phyloP scores from a whole-genome alignment of 345 rosid genomes.

The Salix brachista region DNA sequence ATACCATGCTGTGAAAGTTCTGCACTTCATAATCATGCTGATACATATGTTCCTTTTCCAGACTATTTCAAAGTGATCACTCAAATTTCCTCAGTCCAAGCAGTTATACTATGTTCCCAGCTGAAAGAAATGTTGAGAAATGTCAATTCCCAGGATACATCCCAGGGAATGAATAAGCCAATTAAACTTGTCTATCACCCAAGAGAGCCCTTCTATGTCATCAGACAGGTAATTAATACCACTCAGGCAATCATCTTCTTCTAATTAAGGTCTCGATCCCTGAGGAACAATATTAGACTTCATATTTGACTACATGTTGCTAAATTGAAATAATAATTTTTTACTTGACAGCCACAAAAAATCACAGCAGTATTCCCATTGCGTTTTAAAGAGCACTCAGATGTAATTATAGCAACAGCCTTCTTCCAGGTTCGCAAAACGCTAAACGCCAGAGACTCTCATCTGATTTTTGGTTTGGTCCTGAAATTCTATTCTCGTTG shows the following conservation, averaged over 20 bases:
- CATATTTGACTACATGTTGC: neutral
- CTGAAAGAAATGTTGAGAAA: conserved; percentile 65
- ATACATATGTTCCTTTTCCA: conserved; percentile 30
- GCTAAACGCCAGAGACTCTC: neutral
- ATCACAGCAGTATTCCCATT: conserved; percentile 77
- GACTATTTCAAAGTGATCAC: conserved; percentile 56
- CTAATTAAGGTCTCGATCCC: neutral
- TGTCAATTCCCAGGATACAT: conserved; percentile 37
- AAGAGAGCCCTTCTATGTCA: conserved; percentile 69
- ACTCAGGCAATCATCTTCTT: neutral
- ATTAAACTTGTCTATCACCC: conserved; percentile 68
- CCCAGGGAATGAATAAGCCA: conserved; percentile 45
- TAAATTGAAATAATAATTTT: neutral
- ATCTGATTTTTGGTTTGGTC: neutral
- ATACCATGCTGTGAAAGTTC: neutral
- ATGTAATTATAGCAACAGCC: conserved; percentile 70
- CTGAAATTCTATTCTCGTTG: neutral
- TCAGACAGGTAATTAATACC: conserved; percentile 60
- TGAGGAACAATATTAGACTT: neutral
- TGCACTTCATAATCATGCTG: neutral
- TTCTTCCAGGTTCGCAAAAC: conserved; percentile 65
- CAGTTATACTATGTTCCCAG: conserved; percentile 61
- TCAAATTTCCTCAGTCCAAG: conserved; percentile 64
- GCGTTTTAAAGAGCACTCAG: conserved; percentile 75
- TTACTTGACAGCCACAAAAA: conserved; percentile 44